These are phyloP conservation scores for Apophysomyces ossiformis DNA, from an alignment of 371 early-diverging fungal genomes.

Conservation along the genomic window DNA sequence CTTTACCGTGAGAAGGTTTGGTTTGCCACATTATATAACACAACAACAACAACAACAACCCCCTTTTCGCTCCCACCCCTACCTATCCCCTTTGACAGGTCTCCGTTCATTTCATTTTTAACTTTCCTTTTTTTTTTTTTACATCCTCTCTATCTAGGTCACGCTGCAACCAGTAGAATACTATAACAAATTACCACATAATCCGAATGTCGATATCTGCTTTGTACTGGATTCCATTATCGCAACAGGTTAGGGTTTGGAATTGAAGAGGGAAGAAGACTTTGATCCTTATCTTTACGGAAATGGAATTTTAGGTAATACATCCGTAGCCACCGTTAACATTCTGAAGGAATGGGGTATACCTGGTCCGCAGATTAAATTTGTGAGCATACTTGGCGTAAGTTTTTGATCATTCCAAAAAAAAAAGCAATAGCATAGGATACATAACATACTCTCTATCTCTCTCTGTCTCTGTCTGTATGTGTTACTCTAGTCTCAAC, in stretches of 20 bases:
- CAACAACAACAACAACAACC: no score
- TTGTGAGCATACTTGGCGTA: conserved; percentile 68
- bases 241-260: conserved; percentile 65
- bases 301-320: conserved; percentile 55
- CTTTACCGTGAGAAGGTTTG: conserved; percentile 81
- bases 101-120: not conserved
- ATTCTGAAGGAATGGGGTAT: conserved; percentile 86
- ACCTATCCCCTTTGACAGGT: not conserved
- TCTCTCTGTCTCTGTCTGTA: not conserved
- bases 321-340: conserved; percentile 81
- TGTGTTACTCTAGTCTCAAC: conserved; percentile 35
- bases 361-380: conserved; percentile 64
- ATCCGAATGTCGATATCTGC: conserved; percentile 71
- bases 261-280: not conserved
- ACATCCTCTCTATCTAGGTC: conserved; percentile 26
- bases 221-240: conserved; percentile 85
- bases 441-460: not conserved
- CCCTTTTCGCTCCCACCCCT: not conserved
- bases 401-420: not conserved
- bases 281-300: not conserved
- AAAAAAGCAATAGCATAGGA: no score
- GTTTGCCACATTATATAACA: no score
- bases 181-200: conserved; percentile 86
- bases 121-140: no score
- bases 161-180: conserved; percentile 91